Conservation (phyloP, 2,329 filamentous ascomycete genomes). For the Fusarium azukiicola region DNA sequence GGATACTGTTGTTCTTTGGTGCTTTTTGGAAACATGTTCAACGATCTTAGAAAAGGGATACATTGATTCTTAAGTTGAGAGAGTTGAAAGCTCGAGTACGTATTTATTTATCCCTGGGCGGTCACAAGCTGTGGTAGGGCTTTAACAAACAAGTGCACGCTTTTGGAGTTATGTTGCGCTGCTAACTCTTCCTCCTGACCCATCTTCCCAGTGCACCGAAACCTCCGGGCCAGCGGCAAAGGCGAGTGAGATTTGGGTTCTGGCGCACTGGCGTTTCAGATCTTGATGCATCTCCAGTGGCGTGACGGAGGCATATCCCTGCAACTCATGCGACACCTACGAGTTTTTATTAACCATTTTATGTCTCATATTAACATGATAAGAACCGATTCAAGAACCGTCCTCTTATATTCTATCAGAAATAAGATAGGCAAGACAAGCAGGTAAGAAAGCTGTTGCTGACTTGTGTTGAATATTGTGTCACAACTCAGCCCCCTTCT, state of each 20-base stretch:
- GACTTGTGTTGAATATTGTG: not conserved
- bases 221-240: not conserved
- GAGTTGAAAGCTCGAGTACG: not conserved
- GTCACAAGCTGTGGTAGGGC: not conserved
- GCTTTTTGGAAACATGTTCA: too few relatives aligned
- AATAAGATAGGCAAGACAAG: too few relatives aligned
- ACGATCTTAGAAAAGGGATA: too few relatives aligned
- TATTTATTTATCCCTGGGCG: not conserved
- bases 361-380: not conserved
- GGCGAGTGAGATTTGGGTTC: not conserved
- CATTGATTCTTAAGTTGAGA: too few relatives aligned
- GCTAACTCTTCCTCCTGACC: not conserved
- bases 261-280: slow-evolving; percentile 4
- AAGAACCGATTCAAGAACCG: accelerated
- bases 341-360: not conserved
- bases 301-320: not conserved
- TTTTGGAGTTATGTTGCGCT: not conserved
- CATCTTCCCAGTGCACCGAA: not conserved
- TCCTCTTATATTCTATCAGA: not conserved
- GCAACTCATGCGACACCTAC: not conserved
- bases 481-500: slow-evolving; percentile 1
- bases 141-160: not conserved
- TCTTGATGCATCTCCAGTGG: slow-evolving; percentile 8
- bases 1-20: too few relatives aligned
- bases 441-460: not conserved